These are phyloP conservation scores for Candida vaughaniae DNA, from an alignment of 805 yeast species.

Conservation along the genomic window DNA sequence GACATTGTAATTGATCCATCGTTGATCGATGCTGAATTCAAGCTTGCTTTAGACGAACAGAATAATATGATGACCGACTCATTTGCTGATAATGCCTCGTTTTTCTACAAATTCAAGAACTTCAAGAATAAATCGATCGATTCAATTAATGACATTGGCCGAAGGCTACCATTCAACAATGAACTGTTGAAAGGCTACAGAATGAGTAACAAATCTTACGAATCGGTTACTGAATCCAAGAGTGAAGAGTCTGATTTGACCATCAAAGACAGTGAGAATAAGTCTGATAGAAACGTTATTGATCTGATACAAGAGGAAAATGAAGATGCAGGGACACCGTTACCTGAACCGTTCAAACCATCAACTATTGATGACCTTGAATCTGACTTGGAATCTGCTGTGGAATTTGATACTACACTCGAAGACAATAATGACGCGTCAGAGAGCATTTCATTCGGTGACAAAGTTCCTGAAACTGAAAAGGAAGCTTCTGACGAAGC, in stretches of 20 bases:
- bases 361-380: background rate
- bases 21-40: slow-evolving; percentile 4
- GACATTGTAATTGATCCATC: slow-evolving; percentile 1
- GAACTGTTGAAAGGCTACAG: slow-evolving; percentile 9
- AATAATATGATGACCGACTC: background rate
- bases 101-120: slow-evolving; percentile 13
- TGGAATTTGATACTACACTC: background rate
- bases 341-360: background rate
- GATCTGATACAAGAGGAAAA: too few species aligned
- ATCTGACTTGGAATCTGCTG: background rate
- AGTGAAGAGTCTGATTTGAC: background rate
- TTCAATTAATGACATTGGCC: slow-evolving; percentile 12
- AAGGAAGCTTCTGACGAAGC: background rate
- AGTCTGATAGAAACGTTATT: too few species aligned
- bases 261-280: too few species aligned
- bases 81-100: background rate
- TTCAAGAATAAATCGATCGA: slow-evolving; percentile 16
- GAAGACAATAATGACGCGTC: background rate
- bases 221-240: background rate
- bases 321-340: background rate
- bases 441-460: background rate
- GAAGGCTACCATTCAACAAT: slow-evolving; percentile 3
- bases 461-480: background rate
- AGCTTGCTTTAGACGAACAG: background rate
- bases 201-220: slow-evolving; percentile 9